Percentiles rank a stretch among this genome's conserved stretches.
Conservation (phyloP, 768 basidiomycete species). For the Neoboletus magnificus region DNA sequence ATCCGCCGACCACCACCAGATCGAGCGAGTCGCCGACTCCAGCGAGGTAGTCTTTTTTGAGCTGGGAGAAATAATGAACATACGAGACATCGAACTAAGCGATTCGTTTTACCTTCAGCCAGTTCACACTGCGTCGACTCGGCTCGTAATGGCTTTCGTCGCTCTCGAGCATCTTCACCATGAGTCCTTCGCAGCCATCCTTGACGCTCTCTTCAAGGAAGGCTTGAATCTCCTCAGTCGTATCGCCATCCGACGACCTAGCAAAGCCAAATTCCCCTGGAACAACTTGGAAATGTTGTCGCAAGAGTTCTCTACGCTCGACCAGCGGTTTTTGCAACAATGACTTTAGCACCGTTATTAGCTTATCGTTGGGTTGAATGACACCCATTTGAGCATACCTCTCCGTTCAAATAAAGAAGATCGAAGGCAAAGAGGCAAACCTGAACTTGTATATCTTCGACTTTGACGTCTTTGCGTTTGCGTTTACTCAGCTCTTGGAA, state of each 20-base stretch:
- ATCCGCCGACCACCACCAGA: constrained; percentile 95
- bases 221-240: constrained; percentile 87
- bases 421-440: constrained; percentile 98
- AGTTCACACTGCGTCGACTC: constrained; percentile 91
- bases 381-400: constrained; percentile 46
- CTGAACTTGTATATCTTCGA: constrained; percentile 95
- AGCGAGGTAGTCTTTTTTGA: constrained; percentile 97
- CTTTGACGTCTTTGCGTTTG: constrained; percentile 96
- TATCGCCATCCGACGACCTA: constrained; percentile 83
- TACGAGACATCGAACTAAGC: background rate
- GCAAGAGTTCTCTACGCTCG: constrained; percentile 74
- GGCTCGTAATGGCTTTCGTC: constrained; percentile 95
- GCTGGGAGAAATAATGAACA: constrained; percentile 42
- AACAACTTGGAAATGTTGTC: constrained; percentile 76
- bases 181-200: constrained; percentile 97
- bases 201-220: constrained; percentile 97
- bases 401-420: constrained; percentile 92
- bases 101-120: constrained; percentile 78
- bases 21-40: constrained; percentile 97
- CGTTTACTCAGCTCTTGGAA: constrained; percentile 96
- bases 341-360: constrained; percentile 49
- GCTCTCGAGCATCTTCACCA: constrained; percentile 98
- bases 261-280: constrained; percentile 93
- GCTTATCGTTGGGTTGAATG: background rate
- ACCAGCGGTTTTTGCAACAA: constrained; percentile 72